Conservation (phyloP, 805 yeast species). For the Ogataea angusta region DNA sequence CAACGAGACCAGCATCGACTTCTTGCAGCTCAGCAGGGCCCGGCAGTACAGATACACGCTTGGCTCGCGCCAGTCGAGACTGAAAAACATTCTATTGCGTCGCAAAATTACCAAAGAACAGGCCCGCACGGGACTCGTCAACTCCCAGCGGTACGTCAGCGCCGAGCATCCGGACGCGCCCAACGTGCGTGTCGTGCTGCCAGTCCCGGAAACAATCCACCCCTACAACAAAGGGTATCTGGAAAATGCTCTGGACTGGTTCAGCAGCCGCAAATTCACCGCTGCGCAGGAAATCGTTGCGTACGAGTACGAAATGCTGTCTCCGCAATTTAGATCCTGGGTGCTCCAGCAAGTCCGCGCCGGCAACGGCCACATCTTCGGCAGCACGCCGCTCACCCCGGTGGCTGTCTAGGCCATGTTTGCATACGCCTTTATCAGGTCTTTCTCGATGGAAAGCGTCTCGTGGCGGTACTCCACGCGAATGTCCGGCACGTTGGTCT, state of each 20-base stretch:
- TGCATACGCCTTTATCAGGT: constrained; percentile 61
- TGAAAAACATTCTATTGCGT: constrained; percentile 20
- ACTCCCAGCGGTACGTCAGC: constrained; percentile 40
- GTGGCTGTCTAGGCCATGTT: constrained; percentile 4
- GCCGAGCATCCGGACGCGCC: constrained; percentile 34
- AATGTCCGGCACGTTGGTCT: constrained; percentile 91
- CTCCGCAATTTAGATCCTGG: constrained; percentile 22
- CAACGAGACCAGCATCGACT: constrained; percentile 56
- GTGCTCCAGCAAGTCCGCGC: constrained; percentile 24
- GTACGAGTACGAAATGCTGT: constrained; percentile 27
- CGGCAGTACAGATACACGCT: constrained; percentile 4
- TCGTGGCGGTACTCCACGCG: constrained; percentile 82
- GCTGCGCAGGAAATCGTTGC: constrained; percentile 21
- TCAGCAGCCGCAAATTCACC: constrained; percentile 3
- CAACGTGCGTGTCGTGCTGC: constrained; percentile 37
- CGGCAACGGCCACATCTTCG: constrained; percentile 29
- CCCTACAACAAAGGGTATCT: constrained; percentile 39
- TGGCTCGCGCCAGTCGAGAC: constrained; percentile 3
- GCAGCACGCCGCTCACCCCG: constrained; percentile 12
- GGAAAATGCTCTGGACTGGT: constrained; percentile 35
- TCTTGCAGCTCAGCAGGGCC: constrained; percentile 27
- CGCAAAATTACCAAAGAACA: neutral
- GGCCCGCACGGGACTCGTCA: constrained; percentile 10
- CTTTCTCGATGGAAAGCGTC: constrained; percentile 68
- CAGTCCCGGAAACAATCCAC: constrained; percentile 29